Evolutionary conservation across 2,329 filamentous ascomycete species (phyloP), one percentile per base, ranked within the genome.

Genomic region (Monilinia fructigena): DNA sequence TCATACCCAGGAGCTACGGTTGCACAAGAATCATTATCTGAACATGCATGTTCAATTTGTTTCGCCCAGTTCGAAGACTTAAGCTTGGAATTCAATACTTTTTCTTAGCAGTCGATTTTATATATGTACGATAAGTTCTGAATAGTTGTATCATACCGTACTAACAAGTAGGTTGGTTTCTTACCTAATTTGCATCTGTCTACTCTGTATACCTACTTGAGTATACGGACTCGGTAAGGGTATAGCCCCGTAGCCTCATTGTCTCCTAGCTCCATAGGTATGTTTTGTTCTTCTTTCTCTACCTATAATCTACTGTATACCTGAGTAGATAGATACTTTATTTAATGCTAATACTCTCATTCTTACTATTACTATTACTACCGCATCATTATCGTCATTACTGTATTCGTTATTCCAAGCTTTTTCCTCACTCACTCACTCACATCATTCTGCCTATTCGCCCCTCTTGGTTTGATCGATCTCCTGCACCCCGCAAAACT

Each of bases 401-500:
- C 18, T 47, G 42, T 20, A 12, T 10, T 18, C 16, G 38, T 42
- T 14, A 40, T 23, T 42, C 54, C 35, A n/a, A 14, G 14, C 12
- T 56, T 56, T 56, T 18, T 18, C 35, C 10, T 48, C 45, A 10
- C 28, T 48, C 45, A 10, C 20, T 45, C 38, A 58, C n/a, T 58
- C 23, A 12, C 18, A 28, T 45, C 23, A 38, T 50, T 50, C 40
- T 56, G 4, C 23, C 14, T 52, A 16, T 48, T 23, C 26, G 26
- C 58, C 56, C 45, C 58, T 60, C 58, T 60, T 50, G 20, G 28
- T 50, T 50, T 28, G 31, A 35, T 35, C 48, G 45, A 61, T 61
- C 58, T 61, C 45, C 58, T 61, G 58, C 47, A 61, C 45, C 58
- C 58, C 58, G 58, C 58, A 61, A 35, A 61, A 61, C 45, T 38